Evolutionary conservation across 495 filamentous ascomycete genomes (phyloP).

Genomic region (Neurospora africana): DNA sequence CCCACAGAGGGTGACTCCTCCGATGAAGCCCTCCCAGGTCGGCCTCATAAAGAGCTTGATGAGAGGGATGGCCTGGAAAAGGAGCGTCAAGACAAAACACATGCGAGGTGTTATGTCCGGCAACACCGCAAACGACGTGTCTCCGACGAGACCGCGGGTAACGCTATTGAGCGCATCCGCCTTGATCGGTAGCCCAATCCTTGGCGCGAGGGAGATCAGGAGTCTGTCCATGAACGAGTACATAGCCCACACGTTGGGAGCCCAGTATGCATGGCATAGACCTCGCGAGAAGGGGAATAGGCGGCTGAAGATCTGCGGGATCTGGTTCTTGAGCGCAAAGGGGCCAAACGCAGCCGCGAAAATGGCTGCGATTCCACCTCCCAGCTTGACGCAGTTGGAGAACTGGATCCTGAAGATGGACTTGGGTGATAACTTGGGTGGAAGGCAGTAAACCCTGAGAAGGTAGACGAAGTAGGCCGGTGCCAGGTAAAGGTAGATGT

Average conservation of each 20-base stretch:
- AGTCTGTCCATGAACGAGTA: constrained; percentile 85
- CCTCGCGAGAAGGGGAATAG: constrained; percentile 92
- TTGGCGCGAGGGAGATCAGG: constrained; percentile 75
- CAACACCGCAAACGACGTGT: constrained; percentile 87
- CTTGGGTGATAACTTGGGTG: constrained; percentile 63
- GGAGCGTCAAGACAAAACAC: constrained; percentile 73
- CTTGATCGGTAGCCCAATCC: constrained; percentile 62
- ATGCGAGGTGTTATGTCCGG: constrained; percentile 70
- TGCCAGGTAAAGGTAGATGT: constrained; percentile 95
- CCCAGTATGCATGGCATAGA: constrained; percentile 96
- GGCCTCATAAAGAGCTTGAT: constrained; percentile 73
- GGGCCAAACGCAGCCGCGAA: constrained; percentile 82
- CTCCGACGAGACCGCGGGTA: constrained; percentile 87
- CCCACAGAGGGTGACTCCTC: constrained; percentile 84
- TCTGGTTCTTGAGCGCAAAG: constrained; percentile 72
- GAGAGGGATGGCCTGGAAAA: constrained; percentile 72
- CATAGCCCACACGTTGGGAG: constrained; percentile 93
- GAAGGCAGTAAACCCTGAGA: constrained; percentile 79
- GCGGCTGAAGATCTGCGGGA: constrained; percentile 74
- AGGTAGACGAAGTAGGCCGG: constrained; percentile 93
- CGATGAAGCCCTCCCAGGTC: constrained; percentile 79
- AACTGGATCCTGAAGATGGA: constrained; percentile 68
- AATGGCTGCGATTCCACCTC: constrained; percentile 56
- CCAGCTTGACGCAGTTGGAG: constrained; percentile 72
- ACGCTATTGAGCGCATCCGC: constrained; percentile 70